Evolutionary conservation across 2,329 filamentous ascomycete genomes (phyloP).

Genomic region (Trichoderma atroviride): DNA sequence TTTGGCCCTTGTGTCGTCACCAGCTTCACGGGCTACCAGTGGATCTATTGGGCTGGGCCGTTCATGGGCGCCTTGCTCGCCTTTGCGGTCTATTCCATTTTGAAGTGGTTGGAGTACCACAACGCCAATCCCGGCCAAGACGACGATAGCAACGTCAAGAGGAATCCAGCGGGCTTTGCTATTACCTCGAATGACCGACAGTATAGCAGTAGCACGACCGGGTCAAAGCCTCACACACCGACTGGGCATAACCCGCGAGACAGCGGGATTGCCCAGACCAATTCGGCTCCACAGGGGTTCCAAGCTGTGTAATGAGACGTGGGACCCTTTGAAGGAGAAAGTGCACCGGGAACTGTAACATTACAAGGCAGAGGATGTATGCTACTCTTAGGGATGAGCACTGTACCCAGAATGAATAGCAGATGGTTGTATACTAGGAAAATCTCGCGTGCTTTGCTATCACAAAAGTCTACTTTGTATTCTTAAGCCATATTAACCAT

Average conservation of each 20-base stretch:
- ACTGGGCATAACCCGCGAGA: constrained; percentile 1
- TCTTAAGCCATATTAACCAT: background rate
- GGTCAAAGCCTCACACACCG: background rate
- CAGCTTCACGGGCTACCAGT: constrained; percentile 51
- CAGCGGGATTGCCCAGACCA: background rate
- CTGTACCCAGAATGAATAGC: background rate
- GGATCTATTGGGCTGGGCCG: constrained; percentile 61
- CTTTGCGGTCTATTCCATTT: constrained; percentile 51
- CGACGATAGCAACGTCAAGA: constrained; percentile 18
- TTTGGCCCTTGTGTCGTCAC: constrained; percentile 52
- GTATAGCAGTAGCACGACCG: background rate
- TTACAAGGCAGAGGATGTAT: background rate
- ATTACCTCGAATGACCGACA: background rate
- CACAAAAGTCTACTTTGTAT: background rate
- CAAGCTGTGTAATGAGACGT: background rate
- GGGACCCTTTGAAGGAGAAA: background rate
- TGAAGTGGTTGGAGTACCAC: constrained; percentile 56
- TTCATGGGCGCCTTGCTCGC: constrained; percentile 53
- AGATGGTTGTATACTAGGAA: background rate
- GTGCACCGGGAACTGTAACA: background rate
- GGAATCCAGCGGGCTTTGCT: background rate
- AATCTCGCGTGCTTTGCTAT: background rate
- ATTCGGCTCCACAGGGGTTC: background rate
- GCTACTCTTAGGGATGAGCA: background rate
- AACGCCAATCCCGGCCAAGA: constrained; percentile 55